Base-by-base conservation (phyloP, 768 basidiomycete genomes). In the Ramaria rubella region DNA sequence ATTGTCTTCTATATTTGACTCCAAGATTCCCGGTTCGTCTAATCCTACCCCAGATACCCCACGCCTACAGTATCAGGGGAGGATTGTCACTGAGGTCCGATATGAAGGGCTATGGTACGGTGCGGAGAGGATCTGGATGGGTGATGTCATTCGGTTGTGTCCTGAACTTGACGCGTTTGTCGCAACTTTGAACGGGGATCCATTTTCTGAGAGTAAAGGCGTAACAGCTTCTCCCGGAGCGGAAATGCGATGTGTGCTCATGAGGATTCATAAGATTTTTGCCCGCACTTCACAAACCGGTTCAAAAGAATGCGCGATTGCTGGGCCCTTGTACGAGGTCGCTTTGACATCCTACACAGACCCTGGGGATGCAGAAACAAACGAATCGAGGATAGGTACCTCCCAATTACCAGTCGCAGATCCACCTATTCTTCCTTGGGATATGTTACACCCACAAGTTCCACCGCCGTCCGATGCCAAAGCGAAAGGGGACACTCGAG, bases 81-180 rank as follows among this genome's bases (percentile, higher is more conserved):
- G 17, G 15, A 17, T 31, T 15, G 49, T 51, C 21, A 51, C 15
- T 12, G 21, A 49, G 63, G 77, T 70, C 51, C 75, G 82, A 38
- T 92, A 82, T 64, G 87, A 92, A 64, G 89, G 89, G 1, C 65
- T 94, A 7, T 95, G 90, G 90, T 89, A 87, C 85, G 92, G 92
- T 6, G 81, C 85, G 1, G 92, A 94, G 64, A 79, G 89, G 29
- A 87, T 94, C 52, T 95, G 92, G 91, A 73, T 78, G 4, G 88
- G 86, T 57, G 92, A 95, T 60, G 78, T 93, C 55, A 79, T 94
- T 31, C 81, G 92, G 21, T 74, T 95, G 50, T 36, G 19, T 31
- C 49, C 49, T 21, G 49, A 51, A 24, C 49, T 29, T 51, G 30
- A 51, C 6, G 49, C 49, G 15, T 51, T 51, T 51, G 12, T 31